Evolutionary conservation across 2,329 filamentous ascomycete genomes (phyloP).

Genomic region (Dactylellina sp.): DNA sequence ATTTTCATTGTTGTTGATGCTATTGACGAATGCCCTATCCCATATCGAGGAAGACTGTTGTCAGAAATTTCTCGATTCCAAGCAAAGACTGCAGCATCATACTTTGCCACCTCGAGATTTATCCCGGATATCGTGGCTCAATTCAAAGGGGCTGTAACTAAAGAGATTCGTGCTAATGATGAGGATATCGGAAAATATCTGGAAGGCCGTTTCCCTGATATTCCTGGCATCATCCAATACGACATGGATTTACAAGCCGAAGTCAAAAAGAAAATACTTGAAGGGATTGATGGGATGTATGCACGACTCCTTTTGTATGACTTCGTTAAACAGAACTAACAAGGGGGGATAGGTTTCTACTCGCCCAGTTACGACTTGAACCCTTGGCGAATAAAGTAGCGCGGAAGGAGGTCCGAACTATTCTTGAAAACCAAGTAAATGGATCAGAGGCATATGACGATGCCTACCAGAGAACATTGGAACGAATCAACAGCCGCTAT

Average conservation of each 20-base stretch:
- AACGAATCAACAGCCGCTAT: slow-evolving; percentile 1
- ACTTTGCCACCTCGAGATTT: slow-evolving; percentile 62
- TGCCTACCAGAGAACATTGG: slow-evolving; percentile 7
- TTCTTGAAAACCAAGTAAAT: slow-evolving; percentile 62
- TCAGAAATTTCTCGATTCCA: slow-evolving; percentile 59
- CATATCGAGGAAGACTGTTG: slow-evolving; percentile 54
- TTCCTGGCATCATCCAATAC: background rate
- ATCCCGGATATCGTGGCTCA: background rate
- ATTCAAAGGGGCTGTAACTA: background rate
- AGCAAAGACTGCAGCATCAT: slow-evolving; percentile 48
- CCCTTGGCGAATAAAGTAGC: slow-evolving; percentile 62
- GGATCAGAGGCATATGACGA: slow-evolving; percentile 14
- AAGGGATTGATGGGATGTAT: background rate
- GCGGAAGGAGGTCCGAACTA: slow-evolving; percentile 61
- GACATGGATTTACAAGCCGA: background rate
- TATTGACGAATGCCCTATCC: slow-evolving; percentile 39
- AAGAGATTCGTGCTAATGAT: slow-evolving; percentile 2
- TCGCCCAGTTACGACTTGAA: slow-evolving; percentile 64
- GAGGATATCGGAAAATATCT: background rate
- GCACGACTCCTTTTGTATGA: background rate
- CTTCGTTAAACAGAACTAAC: background rate
- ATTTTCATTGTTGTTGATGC: slow-evolving; percentile 44
- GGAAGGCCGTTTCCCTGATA: background rate
- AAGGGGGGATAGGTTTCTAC: slow-evolving; percentile 61
- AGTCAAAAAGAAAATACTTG: background rate